phyloP scores from a whole-genome alignment of 2,329 filamentous ascomycete genomes.

The Sclerotinia subarctica region DNA sequence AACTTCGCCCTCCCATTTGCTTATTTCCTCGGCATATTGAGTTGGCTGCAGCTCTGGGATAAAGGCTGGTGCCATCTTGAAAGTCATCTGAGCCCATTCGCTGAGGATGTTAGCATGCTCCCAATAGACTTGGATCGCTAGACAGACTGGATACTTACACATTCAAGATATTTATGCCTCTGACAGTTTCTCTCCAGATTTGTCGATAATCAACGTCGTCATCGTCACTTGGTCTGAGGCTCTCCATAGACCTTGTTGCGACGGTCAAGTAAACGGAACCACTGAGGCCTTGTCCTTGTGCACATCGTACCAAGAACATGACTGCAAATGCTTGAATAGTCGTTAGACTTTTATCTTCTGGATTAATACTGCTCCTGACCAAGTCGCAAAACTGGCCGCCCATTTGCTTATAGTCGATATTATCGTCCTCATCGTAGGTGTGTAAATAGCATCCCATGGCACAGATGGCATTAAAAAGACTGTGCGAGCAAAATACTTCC shows the following conservation, averaged over 20 bases:
- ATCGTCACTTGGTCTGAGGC: constrained; percentile 21
- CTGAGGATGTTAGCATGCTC: constrained; percentile 33
- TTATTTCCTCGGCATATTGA: constrained; percentile 20
- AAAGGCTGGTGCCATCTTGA: constrained; percentile 29
- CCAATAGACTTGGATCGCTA: background rate
- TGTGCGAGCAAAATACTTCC: constrained; percentile 32
- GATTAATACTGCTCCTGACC: constrained; percentile 29
- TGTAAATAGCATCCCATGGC: constrained; percentile 39
- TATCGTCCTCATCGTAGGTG: constrained; percentile 25
- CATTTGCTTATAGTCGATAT: constrained; percentile 32
- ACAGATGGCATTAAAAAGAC: constrained; percentile 39
- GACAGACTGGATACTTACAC: constrained; percentile 33
- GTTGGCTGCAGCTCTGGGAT: constrained; percentile 8
- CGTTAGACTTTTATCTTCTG: constrained; percentile 31
- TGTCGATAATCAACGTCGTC: constrained; percentile 29
- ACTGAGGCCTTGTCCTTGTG: constrained; percentile 31
- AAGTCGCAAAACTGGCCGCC: constrained; percentile 34
- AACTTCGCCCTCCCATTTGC: constrained; percentile 16
- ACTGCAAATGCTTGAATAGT: constrained; percentile 37
- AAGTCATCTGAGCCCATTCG: constrained; percentile 39
- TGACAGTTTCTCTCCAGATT: constrained; percentile 36
- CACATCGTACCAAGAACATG: constrained; percentile 37
- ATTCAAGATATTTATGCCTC: constrained; percentile 38
- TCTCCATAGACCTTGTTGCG: constrained; percentile 31
- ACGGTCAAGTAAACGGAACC: constrained; percentile 35